Evolutionary conservation across 805 yeast species (phyloP).

Genomic region (Yamadazyma olivae): DNA sequence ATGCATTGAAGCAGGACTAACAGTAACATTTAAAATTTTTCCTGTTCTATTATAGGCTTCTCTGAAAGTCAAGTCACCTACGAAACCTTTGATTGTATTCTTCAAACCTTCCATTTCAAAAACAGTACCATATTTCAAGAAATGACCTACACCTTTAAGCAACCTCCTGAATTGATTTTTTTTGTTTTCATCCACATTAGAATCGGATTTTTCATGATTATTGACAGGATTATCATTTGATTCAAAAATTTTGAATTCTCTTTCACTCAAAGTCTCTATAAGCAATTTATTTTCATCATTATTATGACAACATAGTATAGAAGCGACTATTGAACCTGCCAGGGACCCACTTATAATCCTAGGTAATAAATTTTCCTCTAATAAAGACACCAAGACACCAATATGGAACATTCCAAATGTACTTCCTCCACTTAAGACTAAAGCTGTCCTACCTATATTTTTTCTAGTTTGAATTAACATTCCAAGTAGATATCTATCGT

Average conservation of each 20-base stretch:
- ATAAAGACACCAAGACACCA: slow-evolving; percentile 81
- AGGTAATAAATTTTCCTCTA: slow-evolving; percentile 76
- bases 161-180: slow-evolving; percentile 48
- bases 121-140: slow-evolving; percentile 86
- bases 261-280: slow-evolving; percentile 59
- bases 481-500: slow-evolving; percentile 67
- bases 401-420: slow-evolving; percentile 90
- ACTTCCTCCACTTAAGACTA: slow-evolving; percentile 95
- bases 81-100: slow-evolving; percentile 68
- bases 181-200: slow-evolving; percentile 6
- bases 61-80: slow-evolving; percentile 89
- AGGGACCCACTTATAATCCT: slow-evolving; percentile 90
- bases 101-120: slow-evolving; percentile 73
- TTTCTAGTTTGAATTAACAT: slow-evolving; percentile 84
- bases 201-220: slow-evolving; percentile 5
- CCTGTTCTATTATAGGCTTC: slow-evolving; percentile 96
- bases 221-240: slow-evolving; percentile 48
- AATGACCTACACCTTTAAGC: slow-evolving; percentile 39
- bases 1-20: slow-evolving; percentile 84
- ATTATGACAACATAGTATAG: slow-evolving; percentile 77
- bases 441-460: slow-evolving; percentile 90
- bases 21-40: slow-evolving; percentile 88
- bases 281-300: slow-evolving; percentile 64
- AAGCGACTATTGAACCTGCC: slow-evolving; percentile 93
- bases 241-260: slow-evolving; percentile 50